phyloP scores from a whole-genome alignment of 2,329 filamentous ascomycete species.

The Leptographium wingfieldii region DNA sequence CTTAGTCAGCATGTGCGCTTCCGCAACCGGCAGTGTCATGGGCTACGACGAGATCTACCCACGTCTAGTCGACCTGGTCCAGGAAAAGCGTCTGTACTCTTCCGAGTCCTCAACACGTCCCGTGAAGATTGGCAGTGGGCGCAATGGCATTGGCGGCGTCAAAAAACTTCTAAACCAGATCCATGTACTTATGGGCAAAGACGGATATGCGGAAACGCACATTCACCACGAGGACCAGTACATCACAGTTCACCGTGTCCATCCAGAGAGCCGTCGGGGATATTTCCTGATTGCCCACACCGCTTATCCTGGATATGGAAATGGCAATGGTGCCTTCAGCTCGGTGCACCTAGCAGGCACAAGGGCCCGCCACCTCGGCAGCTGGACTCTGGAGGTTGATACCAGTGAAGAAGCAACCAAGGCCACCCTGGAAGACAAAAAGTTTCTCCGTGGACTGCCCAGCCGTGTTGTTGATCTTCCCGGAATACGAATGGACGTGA shows the following conservation, averaged over 20 bases:
- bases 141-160: conserved; percentile 75
- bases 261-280: conserved; percentile 82
- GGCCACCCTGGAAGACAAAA: conserved; percentile 53
- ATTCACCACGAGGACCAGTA: conserved; percentile 95
- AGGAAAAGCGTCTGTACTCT: conserved; percentile 73
- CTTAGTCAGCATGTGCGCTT: conserved; percentile 90
- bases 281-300: conserved; percentile 95
- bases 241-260: conserved; percentile 89
- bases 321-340: conserved; percentile 67
- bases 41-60: conserved; percentile 97
- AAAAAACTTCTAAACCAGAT: conserved; percentile 93
- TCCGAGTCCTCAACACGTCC: conserved; percentile 50
- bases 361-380: conserved; percentile 72
- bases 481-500: conserved; percentile 60
- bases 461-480: conserved; percentile 64
- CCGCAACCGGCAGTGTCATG: conserved; percentile 90
- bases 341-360: conserved; percentile 75
- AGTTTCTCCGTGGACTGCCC: conserved; percentile 67
- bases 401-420: conserved; percentile 56
- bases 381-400: conserved; percentile 87
- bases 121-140: conserved; percentile 55
- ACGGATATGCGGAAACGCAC: conserved; percentile 88
- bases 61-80: conserved; percentile 80
- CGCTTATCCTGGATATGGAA: conserved; percentile 82
- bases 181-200: conserved; percentile 88